phyloP scores from a whole-genome alignment of 2,329 filamentous ascomycete species.

The Rhinocladiella mackenziei region DNA sequence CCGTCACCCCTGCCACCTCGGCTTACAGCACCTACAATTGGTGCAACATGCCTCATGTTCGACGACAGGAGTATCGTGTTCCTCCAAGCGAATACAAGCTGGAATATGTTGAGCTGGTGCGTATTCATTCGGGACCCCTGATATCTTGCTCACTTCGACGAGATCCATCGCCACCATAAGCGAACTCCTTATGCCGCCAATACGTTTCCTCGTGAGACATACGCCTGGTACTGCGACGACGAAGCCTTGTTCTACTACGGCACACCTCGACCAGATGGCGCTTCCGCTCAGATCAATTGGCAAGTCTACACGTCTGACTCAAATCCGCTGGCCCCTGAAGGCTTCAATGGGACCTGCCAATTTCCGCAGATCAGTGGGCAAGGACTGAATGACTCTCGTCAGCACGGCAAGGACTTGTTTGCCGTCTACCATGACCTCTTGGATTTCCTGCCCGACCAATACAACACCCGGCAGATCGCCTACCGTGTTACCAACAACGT shows the following conservation, averaged over 20 bases:
- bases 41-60: constrained; percentile 87
- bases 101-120: constrained; percentile 71
- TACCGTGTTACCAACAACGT: constrained; percentile 78
- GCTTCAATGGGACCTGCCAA: constrained; percentile 70
- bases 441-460: constrained; percentile 58
- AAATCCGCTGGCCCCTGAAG: constrained; percentile 64
- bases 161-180: constrained; percentile 81
- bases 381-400: constrained; percentile 69
- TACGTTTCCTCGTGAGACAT: constrained; percentile 68
- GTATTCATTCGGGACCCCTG: not conserved
- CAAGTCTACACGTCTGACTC: constrained; percentile 55
- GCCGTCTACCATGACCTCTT: constrained; percentile 70
- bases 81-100: constrained; percentile 57
- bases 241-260: constrained; percentile 67
- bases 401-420: constrained; percentile 72
- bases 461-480: constrained; percentile 46
- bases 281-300: constrained; percentile 62
- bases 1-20: constrained; percentile 50
- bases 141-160: not conserved
- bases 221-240: constrained; percentile 69
- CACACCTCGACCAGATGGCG: constrained; percentile 45
- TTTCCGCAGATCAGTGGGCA: constrained; percentile 74
- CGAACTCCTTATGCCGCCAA: constrained; percentile 76
- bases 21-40: constrained; percentile 68
- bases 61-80: constrained; percentile 59